Evolutionary conservation across 495 filamentous ascomycete genomes (phyloP).

Genomic region (Daldinia bambusicola): DNA sequence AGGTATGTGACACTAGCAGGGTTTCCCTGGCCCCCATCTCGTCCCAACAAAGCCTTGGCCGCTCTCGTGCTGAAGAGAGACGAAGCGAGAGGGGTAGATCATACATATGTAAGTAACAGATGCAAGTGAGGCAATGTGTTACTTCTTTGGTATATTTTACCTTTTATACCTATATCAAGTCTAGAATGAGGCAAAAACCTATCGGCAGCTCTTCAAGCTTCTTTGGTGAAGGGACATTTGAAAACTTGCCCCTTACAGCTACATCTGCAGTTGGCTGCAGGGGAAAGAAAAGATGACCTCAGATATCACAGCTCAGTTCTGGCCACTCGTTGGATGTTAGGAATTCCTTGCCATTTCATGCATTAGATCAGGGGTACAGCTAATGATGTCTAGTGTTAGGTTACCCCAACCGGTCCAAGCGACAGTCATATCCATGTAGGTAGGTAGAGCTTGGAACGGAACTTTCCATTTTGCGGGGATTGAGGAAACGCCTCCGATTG

Average conservation of each 20-base stretch:
- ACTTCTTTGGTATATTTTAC: background rate
- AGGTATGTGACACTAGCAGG: slow-evolving; percentile 29
- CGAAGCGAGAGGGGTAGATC: background rate
- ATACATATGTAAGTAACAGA: background rate
- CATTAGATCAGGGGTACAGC: slow-evolving; percentile 39
- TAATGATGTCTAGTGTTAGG: slow-evolving; percentile 8
- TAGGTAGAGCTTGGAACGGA: slow-evolving; percentile 23
- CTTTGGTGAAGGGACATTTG: background rate
- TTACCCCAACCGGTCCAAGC: slow-evolving; percentile 1
- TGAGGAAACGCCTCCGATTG: slow-evolving; percentile 15
- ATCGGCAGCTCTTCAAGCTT: slow-evolving; percentile 10
- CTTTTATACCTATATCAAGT: background rate
- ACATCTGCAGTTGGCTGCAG: slow-evolving; percentile 5
- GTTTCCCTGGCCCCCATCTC: background rate
- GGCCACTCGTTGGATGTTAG: background rate
- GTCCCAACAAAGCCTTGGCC: slow-evolving; percentile 17
- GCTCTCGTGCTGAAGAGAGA: slow-evolving; percentile 12
- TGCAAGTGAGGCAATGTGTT: background rate
- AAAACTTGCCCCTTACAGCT: background rate
- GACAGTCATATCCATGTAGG: slow-evolving; percentile 21
- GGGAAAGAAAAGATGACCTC: background rate
- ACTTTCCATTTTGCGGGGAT: slow-evolving; percentile 21
- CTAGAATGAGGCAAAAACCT: background rate
- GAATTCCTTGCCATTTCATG: slow-evolving; percentile 17
- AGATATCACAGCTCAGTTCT: slow-evolving; percentile 16